Base-by-base conservation (phyloP, 179 eudicot species). In the Heliamphora ciliata region DNA sequence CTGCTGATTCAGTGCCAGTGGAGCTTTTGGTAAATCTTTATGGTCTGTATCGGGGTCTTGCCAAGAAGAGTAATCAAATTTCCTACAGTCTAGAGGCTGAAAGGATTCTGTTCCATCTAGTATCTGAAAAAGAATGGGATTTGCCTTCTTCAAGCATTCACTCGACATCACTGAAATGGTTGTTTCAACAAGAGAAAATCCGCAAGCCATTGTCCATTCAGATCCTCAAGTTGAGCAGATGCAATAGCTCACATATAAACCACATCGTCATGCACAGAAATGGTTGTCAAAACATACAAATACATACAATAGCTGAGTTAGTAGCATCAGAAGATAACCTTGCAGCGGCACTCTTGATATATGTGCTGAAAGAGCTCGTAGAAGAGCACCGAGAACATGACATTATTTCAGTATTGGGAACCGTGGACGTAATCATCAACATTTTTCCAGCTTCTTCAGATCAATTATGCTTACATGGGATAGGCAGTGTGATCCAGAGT, bases 181-280 rank as follows among this genome's bases (percentile, higher is more conserved):
- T 97, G 81, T 97, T 97, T 85, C 98, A 93, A 86, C 97, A 97
- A 83, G 98, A 94, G 79, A 89, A 86, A 84, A 86, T 97, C 67
- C 80, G 88, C 86, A 88, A 88, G 81, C 83, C 87, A 54, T 85
- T 97, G 84, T 89, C 91, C 74, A 17, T 56, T 81, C 94, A 92
- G 84, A 87, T 97, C 83, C 86, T 97, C 71, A 90, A 88, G 66
- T 87, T 91, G 64, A 91, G 97, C 88, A 90, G 89, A 85, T 82
- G 85, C 78, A 82, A 78, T 71, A 79, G 60, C 77, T 82, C 88
- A 17, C 69, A 61, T 71, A 80, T 76, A 51, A 79, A 87, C 18
- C 86, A 81, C 70, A 63, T 85, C 31, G 58, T 85, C 52, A 61
- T 84, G 24, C 82, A 44, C 54, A 85, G 85, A 66, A 82, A 79